A percentile compares a stretch with the other conserved stretches of the same genome.
phyloP scores from a whole-genome alignment of 2,329 filamentous ascomycete genomes.

The Microsporum audouinii region DNA sequence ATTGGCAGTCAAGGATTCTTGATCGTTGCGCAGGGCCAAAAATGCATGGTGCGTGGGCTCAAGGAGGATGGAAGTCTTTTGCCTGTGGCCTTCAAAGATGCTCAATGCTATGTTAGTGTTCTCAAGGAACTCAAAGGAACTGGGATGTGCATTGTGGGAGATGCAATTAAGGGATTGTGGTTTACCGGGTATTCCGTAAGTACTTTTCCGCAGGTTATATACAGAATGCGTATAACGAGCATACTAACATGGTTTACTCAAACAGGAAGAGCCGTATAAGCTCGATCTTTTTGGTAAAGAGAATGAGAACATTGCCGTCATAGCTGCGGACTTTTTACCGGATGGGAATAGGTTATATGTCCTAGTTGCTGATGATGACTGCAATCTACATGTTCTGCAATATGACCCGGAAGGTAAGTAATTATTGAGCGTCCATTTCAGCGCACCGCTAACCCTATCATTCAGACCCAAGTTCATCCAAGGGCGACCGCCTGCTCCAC shows the following conservation, averaged over 20 bases:
- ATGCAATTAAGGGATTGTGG: constrained; percentile 89
- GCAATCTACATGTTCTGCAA: constrained; percentile 77
- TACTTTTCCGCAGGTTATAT: not conserved
- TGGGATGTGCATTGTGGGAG: constrained; percentile 75
- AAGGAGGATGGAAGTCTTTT: constrained; percentile 90
- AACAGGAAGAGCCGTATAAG: constrained; percentile 79
- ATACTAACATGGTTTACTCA: not conserved
- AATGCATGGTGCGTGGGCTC: constrained; percentile 89
- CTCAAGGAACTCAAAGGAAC: constrained; percentile 72
- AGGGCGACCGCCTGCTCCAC: constrained; percentile 76
- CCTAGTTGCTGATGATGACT: constrained; percentile 70
- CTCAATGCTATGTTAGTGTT: constrained; percentile 85
- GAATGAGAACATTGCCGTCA: constrained; percentile 61
- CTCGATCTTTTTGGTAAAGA: constrained; percentile 90
- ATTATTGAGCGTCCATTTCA: not conserved
- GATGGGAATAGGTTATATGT: constrained; percentile 74
- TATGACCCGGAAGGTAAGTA: constrained; percentile 85
- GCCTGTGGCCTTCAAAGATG: constrained; percentile 94
- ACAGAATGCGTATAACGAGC: not conserved
- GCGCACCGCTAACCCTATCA: not conserved
- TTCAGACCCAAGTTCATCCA: constrained; percentile 79
- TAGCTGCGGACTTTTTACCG: constrained; percentile 78
- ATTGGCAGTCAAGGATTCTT: constrained; percentile 80
- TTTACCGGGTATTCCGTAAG: constrained; percentile 77
- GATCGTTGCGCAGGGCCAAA: constrained; percentile 86